phyloP scores from a whole-genome alignment of 257 asterid species.

The Plectranthus barbatus region DNA sequence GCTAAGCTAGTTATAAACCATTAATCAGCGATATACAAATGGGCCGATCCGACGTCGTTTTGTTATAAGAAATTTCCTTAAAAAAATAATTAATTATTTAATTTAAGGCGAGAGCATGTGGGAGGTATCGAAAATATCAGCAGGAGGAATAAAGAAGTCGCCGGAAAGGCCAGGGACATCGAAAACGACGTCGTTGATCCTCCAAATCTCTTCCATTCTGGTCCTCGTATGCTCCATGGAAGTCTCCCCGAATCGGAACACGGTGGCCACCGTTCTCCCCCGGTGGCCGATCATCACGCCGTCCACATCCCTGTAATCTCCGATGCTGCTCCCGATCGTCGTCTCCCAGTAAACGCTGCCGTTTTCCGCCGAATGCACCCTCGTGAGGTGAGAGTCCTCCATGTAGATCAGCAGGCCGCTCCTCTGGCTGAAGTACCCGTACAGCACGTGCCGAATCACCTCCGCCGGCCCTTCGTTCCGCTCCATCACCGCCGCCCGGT shows the following conservation, averaged over 20 bases:
- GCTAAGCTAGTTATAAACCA: too few species aligned
- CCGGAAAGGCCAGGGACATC: conserved; percentile 57
- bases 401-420: conserved; percentile 78
- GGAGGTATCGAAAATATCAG: conserved; percentile 40
- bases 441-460: conserved; percentile 70
- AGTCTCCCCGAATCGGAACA: conserved; percentile 66
- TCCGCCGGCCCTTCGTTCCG: conserved; percentile 83
- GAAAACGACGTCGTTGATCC: conserved; percentile 60
- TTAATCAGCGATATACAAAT: too few species aligned
- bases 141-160: conserved; percentile 70
- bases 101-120: too few species aligned
- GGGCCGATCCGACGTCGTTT: too few species aligned
- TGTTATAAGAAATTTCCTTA: too few species aligned
- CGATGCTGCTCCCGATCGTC: conserved; percentile 66
- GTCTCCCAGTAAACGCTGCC: conserved; percentile 84
- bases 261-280: conserved; percentile 72
- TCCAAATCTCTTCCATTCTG: conserved; percentile 63
- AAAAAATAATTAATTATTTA: too few species aligned
- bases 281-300: conserved; percentile 62
- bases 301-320: conserved; percentile 60
- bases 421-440: conserved; percentile 84
- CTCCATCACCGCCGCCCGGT: conserved; percentile 60
- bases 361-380: conserved; percentile 42
- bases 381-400: conserved; percentile 77
- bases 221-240: conserved; percentile 56